These are phyloP conservation scores for Aechmea fasciata DNA, from an alignment of 176 grass and related monocot species.

Conservation along the genomic window DNA sequence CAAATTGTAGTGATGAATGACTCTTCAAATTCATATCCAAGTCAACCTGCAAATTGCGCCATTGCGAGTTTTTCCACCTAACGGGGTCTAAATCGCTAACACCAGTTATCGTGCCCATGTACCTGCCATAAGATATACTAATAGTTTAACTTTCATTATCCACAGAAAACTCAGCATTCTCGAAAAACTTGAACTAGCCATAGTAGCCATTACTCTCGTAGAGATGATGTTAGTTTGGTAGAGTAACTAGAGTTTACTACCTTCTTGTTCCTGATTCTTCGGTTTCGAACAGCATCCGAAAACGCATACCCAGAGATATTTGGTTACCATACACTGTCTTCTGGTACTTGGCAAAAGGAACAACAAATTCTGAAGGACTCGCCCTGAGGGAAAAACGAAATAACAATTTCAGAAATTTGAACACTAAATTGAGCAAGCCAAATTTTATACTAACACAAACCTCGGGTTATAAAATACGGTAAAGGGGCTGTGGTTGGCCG, in stretches of 20 bases:
- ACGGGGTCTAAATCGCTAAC: conserved; percentile 64
- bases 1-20: not conserved
- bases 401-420: no score
- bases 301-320: conserved; percentile 76
- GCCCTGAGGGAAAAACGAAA: conserved; percentile 31
- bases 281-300: conserved; percentile 87
- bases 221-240: conserved; percentile 7
- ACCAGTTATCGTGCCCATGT: conserved; percentile 75
- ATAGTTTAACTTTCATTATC: not conserved
- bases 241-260: conserved; percentile 31
- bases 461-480: conserved; percentile 79
- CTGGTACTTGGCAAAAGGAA: conserved; percentile 79
- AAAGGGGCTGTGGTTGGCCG: conserved; percentile 62
- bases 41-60: conserved; percentile 66
- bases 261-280: conserved; percentile 76
- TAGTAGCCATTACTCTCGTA: not conserved
- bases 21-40: not conserved
- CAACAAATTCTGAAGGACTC: conserved; percentile 74
- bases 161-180: not conserved
- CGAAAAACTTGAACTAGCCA: not conserved
- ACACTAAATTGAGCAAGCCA: no score
- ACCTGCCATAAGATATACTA: conserved; percentile 23
- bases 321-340: conserved; percentile 59
- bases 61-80: conserved; percentile 67
- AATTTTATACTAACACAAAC: conserved; percentile 22